Conservation (phyloP, 2,329 filamentous ascomycete genomes). For the Clarireedia sp. region DNA sequence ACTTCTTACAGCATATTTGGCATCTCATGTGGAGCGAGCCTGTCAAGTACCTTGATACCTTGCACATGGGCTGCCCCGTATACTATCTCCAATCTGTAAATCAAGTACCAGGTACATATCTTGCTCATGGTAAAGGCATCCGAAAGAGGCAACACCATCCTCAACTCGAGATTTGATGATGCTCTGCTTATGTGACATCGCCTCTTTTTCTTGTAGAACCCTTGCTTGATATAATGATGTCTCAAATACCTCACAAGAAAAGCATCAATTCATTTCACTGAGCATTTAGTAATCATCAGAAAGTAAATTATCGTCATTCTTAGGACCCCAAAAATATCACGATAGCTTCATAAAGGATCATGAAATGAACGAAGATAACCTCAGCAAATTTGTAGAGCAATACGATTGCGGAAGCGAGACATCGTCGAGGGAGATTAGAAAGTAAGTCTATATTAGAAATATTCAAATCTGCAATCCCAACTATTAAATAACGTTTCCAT, state of each 20-base stretch:
- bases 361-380: neutral
- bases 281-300: neutral
- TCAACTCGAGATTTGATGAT: neutral
- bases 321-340: neutral
- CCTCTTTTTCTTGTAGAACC: slow-evolving; percentile 1
- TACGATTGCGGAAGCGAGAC: neutral
- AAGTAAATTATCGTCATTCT: neutral
- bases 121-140: neutral
- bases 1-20: neutral
- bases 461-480: neutral
- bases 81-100: neutral
- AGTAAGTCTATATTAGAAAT: neutral
- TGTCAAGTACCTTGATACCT: neutral
- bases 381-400: neutral
- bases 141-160: neutral
- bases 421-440: neutral
- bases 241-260: slow-evolving; percentile 6
- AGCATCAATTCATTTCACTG: neutral
- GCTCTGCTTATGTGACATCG: neutral
- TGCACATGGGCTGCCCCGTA: neutral
- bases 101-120: neutral
- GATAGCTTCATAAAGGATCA: neutral
- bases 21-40: neutral
- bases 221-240: neutral
- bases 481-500: neutral